phyloP scores from a whole-genome alignment of 768 basidiomycete species.

The Lentinus tigrinus region DNA sequence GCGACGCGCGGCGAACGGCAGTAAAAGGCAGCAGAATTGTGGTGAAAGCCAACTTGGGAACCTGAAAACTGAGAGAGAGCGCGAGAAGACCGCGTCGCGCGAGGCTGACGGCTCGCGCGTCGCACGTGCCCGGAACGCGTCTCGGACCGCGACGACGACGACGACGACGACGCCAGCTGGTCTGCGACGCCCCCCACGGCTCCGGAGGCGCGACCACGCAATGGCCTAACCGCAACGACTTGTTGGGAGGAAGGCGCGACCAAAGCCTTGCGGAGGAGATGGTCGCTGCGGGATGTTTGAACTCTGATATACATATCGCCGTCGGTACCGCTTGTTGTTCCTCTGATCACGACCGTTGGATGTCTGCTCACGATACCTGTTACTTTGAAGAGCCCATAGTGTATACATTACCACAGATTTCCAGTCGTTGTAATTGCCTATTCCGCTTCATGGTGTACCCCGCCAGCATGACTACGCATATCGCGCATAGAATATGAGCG shows the following conservation, averaged over 20 bases:
- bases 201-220: conserved; percentile 10
- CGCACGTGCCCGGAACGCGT: background rate
- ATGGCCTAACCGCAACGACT: conserved; percentile 65
- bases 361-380: background rate
- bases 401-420: no score
- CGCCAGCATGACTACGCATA: no score
- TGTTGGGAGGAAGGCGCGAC: conserved; percentile 73
- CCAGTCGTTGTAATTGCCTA: no score
- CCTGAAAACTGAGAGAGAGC: no score
- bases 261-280: conserved; percentile 70
- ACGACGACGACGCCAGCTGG: background rate
- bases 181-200: conserved; percentile 1
- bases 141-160: conserved; percentile 6
- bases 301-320: background rate
- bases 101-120: background rate
- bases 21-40: no score
- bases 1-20: no score
- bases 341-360: background rate
- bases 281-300: conserved; percentile 74
- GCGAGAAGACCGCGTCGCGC: no score
- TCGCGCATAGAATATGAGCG: no score
- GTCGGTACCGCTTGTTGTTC: background rate
- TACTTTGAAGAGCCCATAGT: no score
- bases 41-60: no score
- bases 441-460: no score